Evolutionary conservation across 768 basidiomycete genomes (phyloP).

Genomic region (Filobasidium floriforme): DNA sequence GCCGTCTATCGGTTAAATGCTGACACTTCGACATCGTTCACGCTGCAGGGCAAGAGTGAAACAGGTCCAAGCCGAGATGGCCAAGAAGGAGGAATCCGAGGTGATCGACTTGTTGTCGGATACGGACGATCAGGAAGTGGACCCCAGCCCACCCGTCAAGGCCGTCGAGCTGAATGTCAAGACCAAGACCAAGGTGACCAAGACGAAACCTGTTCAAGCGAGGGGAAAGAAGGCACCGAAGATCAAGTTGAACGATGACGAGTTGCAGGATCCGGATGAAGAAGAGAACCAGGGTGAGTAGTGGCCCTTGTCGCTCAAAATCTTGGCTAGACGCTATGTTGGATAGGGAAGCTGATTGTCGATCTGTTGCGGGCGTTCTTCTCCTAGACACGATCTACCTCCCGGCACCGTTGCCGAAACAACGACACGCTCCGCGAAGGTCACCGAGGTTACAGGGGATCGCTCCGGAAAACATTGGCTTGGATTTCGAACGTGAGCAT

Average conservation of each 20-base stretch:
- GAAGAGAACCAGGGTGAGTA: constrained; percentile 9
- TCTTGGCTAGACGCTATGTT: neutral
- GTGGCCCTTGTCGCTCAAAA: neutral
- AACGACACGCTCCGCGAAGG: constrained; percentile 2
- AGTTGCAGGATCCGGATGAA: neutral
- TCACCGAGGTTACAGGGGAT: constrained; percentile 18
- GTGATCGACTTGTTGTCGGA: constrained; percentile 4
- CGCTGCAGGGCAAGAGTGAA: neutral
- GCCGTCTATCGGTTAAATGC: neutral
- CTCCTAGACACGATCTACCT: neutral
- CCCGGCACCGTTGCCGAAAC: constrained; percentile 7
- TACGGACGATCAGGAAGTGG: neutral
- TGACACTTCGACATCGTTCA: neutral
- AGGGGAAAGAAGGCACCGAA: neutral
- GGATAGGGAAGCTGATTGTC: neutral
- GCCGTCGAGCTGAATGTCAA: neutral
- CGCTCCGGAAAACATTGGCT: constrained; percentile 3
- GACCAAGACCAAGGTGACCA: neutral
- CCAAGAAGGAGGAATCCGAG: neutral
- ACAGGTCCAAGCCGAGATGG: neutral
- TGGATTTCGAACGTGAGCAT: constrained; percentile 7
- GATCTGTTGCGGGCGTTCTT: no score
- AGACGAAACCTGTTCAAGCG: neutral
- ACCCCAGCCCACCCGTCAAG: neutral
- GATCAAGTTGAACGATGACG: neutral